Evolutionary conservation across 257 asterid species (phyloP), one percentile per base, ranked within the genome.

Genomic region (Solanum gracilifrons): DNA sequence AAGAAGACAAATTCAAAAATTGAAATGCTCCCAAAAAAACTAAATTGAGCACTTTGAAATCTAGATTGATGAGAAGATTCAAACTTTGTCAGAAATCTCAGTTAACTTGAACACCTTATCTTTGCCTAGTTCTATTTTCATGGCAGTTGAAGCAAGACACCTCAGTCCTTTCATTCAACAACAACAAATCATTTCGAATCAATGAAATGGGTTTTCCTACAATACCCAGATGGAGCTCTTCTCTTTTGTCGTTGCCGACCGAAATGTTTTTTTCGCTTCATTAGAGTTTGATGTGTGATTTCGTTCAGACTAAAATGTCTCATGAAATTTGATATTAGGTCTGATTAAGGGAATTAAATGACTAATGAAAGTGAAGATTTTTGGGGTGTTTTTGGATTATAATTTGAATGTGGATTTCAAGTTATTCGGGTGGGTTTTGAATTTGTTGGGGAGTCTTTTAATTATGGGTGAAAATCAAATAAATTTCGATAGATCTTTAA

Each of bases 81-180:
- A 15, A 48, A 16, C 9, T 5, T 48, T 51, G 9, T 51, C 62
- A 18, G n/a, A 51, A 51, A 51, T 51, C 62, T 51, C 62, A 51
- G 9, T 18, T 3, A 51, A 51, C 62, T 18, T 51, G n/a, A 51
- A 16, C 62, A 51, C n/a, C 3, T 16, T 2, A 48, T 55, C 4
- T 55, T 55, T 55, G 10, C 64, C 64, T 55, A 7, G n/a, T 3
- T 55, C 25, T 55, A 20, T 83, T 87, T 68, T 37, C 55, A 95
- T 95, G 98, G 94, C 95, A 3, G 94, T 93, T 88, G 98, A 94
- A 90, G 97, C 98, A n/a, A 92, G 87, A 87, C 93, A 93, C 91
- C 90, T 88, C 84, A 90, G 91, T 89, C 92, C 85, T 43, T 89
- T 93, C 7, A 86, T 93, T 12, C 77, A 90, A 0, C 93, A 92